A percentile compares a stretch with the other conserved stretches of the same genome.
These are phyloP conservation scores for Podosphaera fusca DNA, from an alignment of 2,329 filamentous ascomycete species.

Conservation along the genomic window DNA sequence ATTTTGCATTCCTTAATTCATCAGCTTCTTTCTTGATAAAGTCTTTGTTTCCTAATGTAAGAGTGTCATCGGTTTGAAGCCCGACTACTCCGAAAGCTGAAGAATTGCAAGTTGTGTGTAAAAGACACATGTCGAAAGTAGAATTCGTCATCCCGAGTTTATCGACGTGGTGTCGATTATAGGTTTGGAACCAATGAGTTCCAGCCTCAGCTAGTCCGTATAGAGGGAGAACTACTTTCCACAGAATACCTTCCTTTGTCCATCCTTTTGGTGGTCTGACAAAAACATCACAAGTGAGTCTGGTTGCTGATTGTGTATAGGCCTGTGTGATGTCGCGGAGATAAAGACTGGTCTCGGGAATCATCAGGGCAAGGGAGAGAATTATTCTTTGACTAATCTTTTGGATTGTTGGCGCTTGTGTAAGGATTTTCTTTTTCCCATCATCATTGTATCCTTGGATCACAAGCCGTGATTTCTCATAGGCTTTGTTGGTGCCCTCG, in stretches of 20 bases:
- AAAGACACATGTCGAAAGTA: slow-evolving; percentile 1
- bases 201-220: slow-evolving; percentile 1
- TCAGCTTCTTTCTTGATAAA: neutral
- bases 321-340: too few species aligned
- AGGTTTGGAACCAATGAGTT: slow-evolving; percentile 2
- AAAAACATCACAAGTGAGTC: too few species aligned
- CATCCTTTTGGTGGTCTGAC: neutral
- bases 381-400: too few species aligned
- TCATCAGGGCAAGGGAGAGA: neutral
- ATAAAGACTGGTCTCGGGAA: neutral
- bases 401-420: too few species aligned
- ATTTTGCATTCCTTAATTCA: neutral
- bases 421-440: too few species aligned
- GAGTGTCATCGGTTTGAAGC: slow-evolving; percentile 1
- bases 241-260: neutral
- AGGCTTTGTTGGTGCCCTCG: too few species aligned
- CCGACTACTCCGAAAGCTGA: neutral
- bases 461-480: too few species aligned
- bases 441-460: too few species aligned
- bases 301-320: neutral
- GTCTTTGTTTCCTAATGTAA: neutral
- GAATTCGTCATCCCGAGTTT: slow-evolving; percentile 1
- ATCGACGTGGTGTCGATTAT: slow-evolving; percentile 1
- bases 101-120: neutral
- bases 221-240: neutral